These are phyloP conservation scores for Dentipellis sp. DNA, from an alignment of 768 basidiomycete species.

Conservation along the genomic window DNA sequence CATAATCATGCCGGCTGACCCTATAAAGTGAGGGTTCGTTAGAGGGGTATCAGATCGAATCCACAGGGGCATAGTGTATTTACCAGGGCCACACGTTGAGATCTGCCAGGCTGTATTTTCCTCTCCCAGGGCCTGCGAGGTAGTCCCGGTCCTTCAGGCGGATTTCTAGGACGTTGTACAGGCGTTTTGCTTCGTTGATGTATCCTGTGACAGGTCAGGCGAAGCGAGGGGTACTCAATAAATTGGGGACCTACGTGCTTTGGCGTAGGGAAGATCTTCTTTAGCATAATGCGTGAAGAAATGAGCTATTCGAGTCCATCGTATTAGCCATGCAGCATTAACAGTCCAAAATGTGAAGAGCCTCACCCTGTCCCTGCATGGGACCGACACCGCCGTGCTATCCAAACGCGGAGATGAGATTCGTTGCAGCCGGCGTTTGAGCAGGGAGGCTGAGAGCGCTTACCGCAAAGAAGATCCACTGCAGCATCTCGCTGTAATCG, in stretches of 20 bases:
- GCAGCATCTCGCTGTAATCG: constrained; percentile 61
- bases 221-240: background rate
- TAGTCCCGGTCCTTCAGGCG: constrained; percentile 68
- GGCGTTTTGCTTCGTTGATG: constrained; percentile 69
- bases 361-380: constrained; percentile 66
- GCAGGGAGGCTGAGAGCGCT: constrained; percentile 9
- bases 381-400: constrained; percentile 78
- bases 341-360: background rate
- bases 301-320: constrained; percentile 36
- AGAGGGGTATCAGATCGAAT: background rate
- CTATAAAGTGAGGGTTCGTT: constrained; percentile 23
- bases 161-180: constrained; percentile 81
- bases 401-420: background rate
- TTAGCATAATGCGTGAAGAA: constrained; percentile 60
- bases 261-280: constrained; percentile 61
- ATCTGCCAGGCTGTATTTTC: constrained; percentile 65
- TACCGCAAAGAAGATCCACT: constrained; percentile 87
- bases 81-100: constrained; percentile 62
- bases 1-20: constrained; percentile 39
- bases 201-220: constrained; percentile 41
- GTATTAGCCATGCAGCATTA: background rate
- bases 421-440: background rate
- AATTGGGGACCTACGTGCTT: constrained; percentile 37
- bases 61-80: background rate
- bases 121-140: constrained; percentile 69